Evolutionary conservation across 768 basidiomycete genomes (phyloP).

Genomic region (Roridomyces roridus): DNA sequence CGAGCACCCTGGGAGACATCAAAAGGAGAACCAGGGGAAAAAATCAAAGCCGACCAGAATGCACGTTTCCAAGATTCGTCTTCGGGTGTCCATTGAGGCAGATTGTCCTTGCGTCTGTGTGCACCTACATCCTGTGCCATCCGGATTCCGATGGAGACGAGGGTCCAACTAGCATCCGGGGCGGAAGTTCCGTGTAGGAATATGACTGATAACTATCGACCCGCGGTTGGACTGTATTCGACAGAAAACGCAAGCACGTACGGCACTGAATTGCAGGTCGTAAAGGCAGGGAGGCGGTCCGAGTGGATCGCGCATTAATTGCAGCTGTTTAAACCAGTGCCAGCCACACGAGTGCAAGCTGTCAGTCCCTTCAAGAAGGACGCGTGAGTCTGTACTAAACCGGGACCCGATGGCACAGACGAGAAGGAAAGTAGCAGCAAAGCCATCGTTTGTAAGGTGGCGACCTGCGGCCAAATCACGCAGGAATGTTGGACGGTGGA

Average conservation of each 20-base stretch:
- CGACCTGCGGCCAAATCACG: conserved; percentile 51
- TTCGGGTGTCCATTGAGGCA: conserved; percentile 51
- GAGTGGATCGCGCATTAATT: conserved; percentile 64
- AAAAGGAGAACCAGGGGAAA: neutral
- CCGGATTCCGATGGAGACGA: conserved; percentile 71
- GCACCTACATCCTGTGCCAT: conserved; percentile 79
- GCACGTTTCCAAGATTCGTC: conserved; percentile 79
- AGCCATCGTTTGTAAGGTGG: conserved; percentile 54
- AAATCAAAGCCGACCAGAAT: conserved; percentile 51
- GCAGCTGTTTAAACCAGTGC: conserved; percentile 71
- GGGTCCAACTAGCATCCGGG: conserved; percentile 65
- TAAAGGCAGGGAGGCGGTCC: conserved; percentile 65
- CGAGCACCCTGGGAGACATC: conserved; percentile 47
- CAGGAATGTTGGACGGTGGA: conserved; percentile 78
- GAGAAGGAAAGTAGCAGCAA: conserved; percentile 55
- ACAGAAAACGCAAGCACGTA: conserved; percentile 41
- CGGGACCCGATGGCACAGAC: conserved; percentile 67
- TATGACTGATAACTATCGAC: conserved; percentile 51
- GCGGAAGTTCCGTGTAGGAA: conserved; percentile 56
- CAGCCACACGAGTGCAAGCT: conserved; percentile 57
- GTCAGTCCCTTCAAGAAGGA: conserved; percentile 53
- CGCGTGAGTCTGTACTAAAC: conserved; percentile 65
- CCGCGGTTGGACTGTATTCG: neutral
- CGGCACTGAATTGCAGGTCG: conserved; percentile 75
- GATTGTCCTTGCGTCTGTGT: conserved; percentile 51